Percentiles rank a stretch among this genome's conserved stretches.
phyloP scores from a whole-genome alignment of 345 rosid genomes.

The Citrus glauca region DNA sequence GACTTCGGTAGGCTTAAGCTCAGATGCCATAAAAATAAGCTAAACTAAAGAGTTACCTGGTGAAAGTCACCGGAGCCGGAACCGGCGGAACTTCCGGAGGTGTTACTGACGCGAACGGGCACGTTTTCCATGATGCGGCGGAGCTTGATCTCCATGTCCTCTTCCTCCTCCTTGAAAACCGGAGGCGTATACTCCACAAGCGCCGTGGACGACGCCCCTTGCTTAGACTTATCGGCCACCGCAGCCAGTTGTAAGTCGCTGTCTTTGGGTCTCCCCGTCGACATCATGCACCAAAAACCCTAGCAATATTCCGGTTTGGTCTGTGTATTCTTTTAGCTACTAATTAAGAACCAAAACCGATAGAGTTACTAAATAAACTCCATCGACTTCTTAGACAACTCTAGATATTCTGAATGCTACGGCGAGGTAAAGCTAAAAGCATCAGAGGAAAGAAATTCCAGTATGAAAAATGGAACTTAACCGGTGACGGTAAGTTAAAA shows the following conservation, averaged over 20 bases:
- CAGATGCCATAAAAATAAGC: background rate
- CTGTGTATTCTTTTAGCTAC: background rate
- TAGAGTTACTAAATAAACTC: background rate
- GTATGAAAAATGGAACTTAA: too few relatives aligned
- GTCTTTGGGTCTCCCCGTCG: slow-evolving; percentile 47
- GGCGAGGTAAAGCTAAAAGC: too few relatives aligned
- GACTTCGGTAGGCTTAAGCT: background rate
- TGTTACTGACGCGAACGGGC: slow-evolving; percentile 89
- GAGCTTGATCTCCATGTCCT: slow-evolving; percentile 89
- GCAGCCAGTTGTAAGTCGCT: slow-evolving; percentile 46
- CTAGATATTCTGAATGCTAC: background rate
- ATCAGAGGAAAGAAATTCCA: too few relatives aligned
- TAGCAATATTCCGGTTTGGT: slow-evolving; percentile 4
- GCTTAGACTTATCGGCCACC: slow-evolving; percentile 40
- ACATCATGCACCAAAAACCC: slow-evolving; percentile 48
- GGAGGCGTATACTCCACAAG: slow-evolving; percentile 76
- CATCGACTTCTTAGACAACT: background rate
- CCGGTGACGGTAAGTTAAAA: too few relatives aligned
- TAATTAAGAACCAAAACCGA: background rate
- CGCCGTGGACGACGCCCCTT: slow-evolving; percentile 41
- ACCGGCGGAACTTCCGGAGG: slow-evolving; percentile 98
- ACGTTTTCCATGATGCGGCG: slow-evolving; percentile 90
- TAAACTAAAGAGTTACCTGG: slow-evolving; percentile 45
- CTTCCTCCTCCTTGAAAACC: slow-evolving; percentile 75
- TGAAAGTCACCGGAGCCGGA: slow-evolving; percentile 96